A percentile compares a stretch with the other conserved stretches of the same genome.
These are phyloP conservation scores for Groenewaldozyma salmanticensis DNA, from an alignment of 805 yeast species.

Conservation along the genomic window DNA sequence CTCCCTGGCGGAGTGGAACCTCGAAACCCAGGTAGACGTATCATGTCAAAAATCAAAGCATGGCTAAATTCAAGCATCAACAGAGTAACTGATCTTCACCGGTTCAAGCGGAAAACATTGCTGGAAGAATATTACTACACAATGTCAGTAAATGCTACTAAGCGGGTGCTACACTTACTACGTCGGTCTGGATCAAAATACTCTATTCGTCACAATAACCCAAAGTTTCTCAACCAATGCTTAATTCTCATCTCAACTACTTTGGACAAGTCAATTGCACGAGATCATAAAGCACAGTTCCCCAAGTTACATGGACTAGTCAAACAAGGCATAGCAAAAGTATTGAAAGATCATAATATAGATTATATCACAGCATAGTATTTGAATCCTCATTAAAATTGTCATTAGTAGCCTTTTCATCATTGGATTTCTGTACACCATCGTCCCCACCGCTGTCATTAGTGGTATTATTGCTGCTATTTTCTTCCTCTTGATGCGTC, in stretches of 20 bases:
- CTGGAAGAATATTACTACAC: too few species aligned
- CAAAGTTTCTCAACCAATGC: not conserved
- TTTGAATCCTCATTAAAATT: too few species aligned
- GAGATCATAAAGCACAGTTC: not conserved
- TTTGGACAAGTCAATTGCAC: not conserved
- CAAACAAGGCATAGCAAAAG: not conserved
- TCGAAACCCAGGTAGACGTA: not conserved
- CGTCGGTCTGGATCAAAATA: not conserved
- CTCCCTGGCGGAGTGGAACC: slow-evolving; percentile 3
- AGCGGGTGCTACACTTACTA: not conserved
- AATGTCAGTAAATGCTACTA: not conserved
- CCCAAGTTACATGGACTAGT: not conserved
- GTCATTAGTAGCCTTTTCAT: too few species aligned
- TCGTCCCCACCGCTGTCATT: slow-evolving; percentile 1
- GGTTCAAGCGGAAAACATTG: not conserved
- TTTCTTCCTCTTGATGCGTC: slow-evolving; percentile 10
- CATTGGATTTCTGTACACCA: too few species aligned
- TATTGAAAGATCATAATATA: not conserved
- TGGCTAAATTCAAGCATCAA: slow-evolving; percentile 3
- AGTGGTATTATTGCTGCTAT: slow-evolving; percentile 7
- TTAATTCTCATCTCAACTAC: not conserved
- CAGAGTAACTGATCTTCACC: not conserved
- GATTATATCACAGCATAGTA: too few species aligned
- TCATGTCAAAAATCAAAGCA: not conserved
- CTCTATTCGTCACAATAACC: not conserved